A percentile compares a stretch with the other conserved stretches of the same genome.
These are phyloP conservation scores for Sporisorium scitamineum DNA, from an alignment of 1,284 basidiomycete genomes.

Conservation along the genomic window DNA sequence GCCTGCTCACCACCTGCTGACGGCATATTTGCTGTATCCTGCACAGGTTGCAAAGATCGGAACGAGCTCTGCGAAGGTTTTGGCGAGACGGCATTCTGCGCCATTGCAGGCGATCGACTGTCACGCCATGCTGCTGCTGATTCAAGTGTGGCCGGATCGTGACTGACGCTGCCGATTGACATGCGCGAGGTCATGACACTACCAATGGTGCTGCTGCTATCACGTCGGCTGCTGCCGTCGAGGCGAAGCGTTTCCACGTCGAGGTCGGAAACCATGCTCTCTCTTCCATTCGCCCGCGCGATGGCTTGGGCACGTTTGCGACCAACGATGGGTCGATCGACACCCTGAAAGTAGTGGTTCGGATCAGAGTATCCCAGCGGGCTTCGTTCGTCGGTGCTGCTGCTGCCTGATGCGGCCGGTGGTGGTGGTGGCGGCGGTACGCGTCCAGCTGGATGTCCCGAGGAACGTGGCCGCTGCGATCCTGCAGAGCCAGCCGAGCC, in stretches of 20 bases:
- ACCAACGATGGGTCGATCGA: conserved; percentile 49
- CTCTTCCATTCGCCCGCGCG: conserved; percentile 53
- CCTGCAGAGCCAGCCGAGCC: conserved; percentile 2
- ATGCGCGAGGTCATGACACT: conserved; percentile 48
- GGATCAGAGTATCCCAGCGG: conserved; percentile 49
- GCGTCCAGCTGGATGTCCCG: conserved; percentile 58
- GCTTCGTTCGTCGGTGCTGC: conserved; percentile 5
- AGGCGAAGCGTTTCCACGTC: conserved; percentile 65
- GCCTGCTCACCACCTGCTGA: not conserved
- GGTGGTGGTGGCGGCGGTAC: conserved; percentile 53
- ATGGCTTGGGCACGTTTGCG: conserved; percentile 56
- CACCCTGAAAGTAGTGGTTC: conserved; percentile 43
- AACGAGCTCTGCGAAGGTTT: conserved; percentile 30
- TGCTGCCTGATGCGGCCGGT: conserved; percentile 22
- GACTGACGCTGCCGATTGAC: conserved; percentile 43
- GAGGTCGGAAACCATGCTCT: conserved; percentile 63
- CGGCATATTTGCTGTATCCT: not conserved
- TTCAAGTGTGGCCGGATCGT: conserved; percentile 24
- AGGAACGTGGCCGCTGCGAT: conserved; percentile 19
- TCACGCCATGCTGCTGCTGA: conserved; percentile 18
- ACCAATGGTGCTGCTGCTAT: conserved; percentile 57
- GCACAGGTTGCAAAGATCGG: conserved; percentile 31
- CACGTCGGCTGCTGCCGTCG: conserved; percentile 57
- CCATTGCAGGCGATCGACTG: not conserved
- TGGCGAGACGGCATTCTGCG: conserved; percentile 2